These are phyloP conservation scores for Phenoliferia sp. DNA, from an alignment of 1,284 basidiomycete genomes.

Conservation along the genomic window DNA sequence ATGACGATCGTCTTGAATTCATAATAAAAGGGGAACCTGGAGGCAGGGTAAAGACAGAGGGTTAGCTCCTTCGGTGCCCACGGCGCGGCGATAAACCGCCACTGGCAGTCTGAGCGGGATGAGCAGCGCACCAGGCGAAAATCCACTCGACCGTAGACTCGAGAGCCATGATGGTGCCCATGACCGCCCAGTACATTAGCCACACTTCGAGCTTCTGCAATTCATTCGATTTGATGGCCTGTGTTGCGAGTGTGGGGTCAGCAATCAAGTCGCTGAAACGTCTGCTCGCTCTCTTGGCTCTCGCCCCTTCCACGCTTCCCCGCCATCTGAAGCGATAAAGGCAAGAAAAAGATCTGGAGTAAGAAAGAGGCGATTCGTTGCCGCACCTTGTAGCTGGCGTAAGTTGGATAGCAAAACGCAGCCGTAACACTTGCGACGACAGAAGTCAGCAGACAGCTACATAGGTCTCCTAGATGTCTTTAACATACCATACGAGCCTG, in stretches of 20 bases:
- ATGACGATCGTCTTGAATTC: slow-evolving; percentile 75
- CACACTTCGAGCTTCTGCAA: slow-evolving; percentile 64
- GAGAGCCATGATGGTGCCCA: slow-evolving; percentile 66
- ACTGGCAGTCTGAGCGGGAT: neutral
- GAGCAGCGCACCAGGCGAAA: slow-evolving; percentile 60
- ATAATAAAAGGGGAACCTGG: slow-evolving; percentile 83
- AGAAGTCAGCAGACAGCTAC: neutral
- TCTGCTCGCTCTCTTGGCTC: too few relatives aligned
- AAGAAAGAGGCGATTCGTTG: too few relatives aligned
- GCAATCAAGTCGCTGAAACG: too few relatives aligned
- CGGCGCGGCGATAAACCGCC: neutral
- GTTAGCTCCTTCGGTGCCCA: neutral
- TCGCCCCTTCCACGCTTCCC: too few relatives aligned
- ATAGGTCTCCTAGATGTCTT: too few relatives aligned
- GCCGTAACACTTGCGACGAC: neutral
- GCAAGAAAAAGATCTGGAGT: too few relatives aligned
- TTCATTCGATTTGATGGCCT: slow-evolving; percentile 66
- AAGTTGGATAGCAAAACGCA: slow-evolving; percentile 66
- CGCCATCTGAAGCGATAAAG: too few relatives aligned
- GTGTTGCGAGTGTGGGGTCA: too few relatives aligned
- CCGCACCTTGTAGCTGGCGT: slow-evolving; percentile 83
- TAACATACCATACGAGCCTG: slow-evolving; percentile 4
- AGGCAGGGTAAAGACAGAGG: neutral
- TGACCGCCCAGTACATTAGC: slow-evolving; percentile 86
- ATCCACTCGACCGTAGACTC: slow-evolving; percentile 77